These are phyloP conservation scores for Porodaedalea pini DNA, from an alignment of 1,284 basidiomycete species.

Conservation along the genomic window DNA sequence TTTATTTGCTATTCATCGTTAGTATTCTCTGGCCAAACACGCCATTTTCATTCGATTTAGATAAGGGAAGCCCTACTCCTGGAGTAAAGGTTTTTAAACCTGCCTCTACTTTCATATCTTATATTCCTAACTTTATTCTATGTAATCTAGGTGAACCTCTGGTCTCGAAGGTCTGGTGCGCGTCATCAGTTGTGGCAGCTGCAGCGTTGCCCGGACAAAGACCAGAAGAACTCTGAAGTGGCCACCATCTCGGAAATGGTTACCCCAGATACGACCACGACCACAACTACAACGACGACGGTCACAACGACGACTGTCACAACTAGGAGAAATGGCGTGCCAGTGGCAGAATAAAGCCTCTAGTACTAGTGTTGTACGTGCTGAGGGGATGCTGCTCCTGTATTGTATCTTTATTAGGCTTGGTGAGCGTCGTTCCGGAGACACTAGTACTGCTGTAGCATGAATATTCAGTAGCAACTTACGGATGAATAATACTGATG, in stretches of 20 bases:
- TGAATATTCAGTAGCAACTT: no score
- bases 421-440: no score
- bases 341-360: neutral
- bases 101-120: neutral
- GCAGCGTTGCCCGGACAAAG: neutral
- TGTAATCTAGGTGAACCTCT: conserved; percentile 3
- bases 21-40: conserved; percentile 18
- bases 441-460: no score
- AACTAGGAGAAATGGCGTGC: neutral
- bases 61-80: conserved; percentile 5
- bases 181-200: conserved; percentile 11
- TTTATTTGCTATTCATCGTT: neutral
- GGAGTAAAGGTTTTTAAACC: conserved; percentile 5
- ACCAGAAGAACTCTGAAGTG: neutral
- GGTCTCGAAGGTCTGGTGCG: neutral
- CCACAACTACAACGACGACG: neutral
- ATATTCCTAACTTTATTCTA: neutral
- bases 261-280: neutral
- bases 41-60: neutral
- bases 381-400: no score
- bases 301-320: neutral
- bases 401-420: no score
- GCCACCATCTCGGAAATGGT: neutral
- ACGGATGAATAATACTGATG: no score
- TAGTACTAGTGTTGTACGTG: no score